Evolutionary conservation across 2,329 filamentous ascomycete genomes (phyloP), one percentile per base, ranked within the genome.

Genomic region (Escovopsis sp.): DNA sequence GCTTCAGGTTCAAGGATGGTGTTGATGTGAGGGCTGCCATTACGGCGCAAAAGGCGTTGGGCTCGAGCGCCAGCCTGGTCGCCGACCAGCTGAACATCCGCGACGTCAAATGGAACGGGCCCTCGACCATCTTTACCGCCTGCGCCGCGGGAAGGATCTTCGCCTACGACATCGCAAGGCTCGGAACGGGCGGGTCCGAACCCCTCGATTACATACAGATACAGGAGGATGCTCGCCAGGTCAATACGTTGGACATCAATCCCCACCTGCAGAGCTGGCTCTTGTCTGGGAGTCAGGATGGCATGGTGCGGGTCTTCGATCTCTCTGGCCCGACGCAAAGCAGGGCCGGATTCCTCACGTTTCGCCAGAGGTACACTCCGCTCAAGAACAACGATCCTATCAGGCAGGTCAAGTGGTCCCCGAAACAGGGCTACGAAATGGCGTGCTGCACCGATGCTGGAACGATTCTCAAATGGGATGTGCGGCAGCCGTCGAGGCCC

Each of bases 121-220:
- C 68, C 46, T 66, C 67, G 12, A 70, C 66, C 32, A 67, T 80
- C 41, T 75, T 78, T 48, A 80, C 76, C 0, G 76, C 76, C 3
- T 78, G 74, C 52, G 70, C 72, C 39, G 76, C 72, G 45, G 76
- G 76, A 51, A 74, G 75, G 56, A 77, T 81, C 49, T 79, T 79
- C 46, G 65, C 73, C 45, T 81, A 81, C 51, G 74, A 81, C 54
- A 54, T 80, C 14, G 64, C 64, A 34, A 68, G 70, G 15, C 51
- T 73, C 9, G 65, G 68, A 2, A 53, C 63, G 2, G 64, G 62
- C 3, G 58, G 59, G 7, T 57, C 62, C 3, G 57, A 67, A 11
- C 66, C 67, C 5, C 56, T 77, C 39, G 73, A 73, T 33, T 71
- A 69, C 30, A 67, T 77, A 30, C 70, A 77, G 53, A 72, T 67